Base-by-base conservation (phyloP, 805 yeast genomes). In the Nakazawaea populi region DNA sequence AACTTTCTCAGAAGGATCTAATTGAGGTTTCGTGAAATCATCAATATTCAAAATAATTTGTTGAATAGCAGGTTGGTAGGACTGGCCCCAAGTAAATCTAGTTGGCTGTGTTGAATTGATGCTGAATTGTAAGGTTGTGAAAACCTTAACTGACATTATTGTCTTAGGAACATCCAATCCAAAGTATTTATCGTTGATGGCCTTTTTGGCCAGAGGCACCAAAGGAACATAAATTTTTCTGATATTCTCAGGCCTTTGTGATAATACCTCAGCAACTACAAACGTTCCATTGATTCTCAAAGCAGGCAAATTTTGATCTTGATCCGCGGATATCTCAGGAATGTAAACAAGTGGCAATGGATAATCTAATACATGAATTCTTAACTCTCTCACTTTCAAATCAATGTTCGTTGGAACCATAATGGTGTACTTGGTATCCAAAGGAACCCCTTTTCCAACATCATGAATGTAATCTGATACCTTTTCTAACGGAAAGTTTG, bases 1-100 rank as follows among this genome's bases (percentile, higher is more conserved):
- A 11, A 89, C 68, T 57, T 85, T 86, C 4, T 80, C 77, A 1
- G 96, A 88, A 0, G 91, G 91, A 63, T 91, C 98, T 12, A 87
- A 68, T 0, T 95, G 96, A 0, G 96, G 96, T 63, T 92, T 91
- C 1, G 95, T 82, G 61, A 91, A 88, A 43, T 85, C 82, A 58
- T 90, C 96, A 53, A 91, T 76, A 51, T 80, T 85, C 50, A 82
- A 69, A 82, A 87, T 85, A 1, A 84, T 74, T 56, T 89, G 91
- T 56, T 89, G 89, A 32, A 91, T 77, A 1, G 90, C 91, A 14
- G 96, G 90, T 57, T 85, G 89, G 57, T 86, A 84, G 0, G 92
- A 85, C 34, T 82, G 82, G 36, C 96, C 94, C 96, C 96, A 90
- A 0, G 87, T 79, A 37, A 88, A 79, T 32, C 85, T 70, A 0